Base-by-base conservation (phyloP, 495 filamentous ascomycete genomes). In the Xylaria palmicola region DNA sequence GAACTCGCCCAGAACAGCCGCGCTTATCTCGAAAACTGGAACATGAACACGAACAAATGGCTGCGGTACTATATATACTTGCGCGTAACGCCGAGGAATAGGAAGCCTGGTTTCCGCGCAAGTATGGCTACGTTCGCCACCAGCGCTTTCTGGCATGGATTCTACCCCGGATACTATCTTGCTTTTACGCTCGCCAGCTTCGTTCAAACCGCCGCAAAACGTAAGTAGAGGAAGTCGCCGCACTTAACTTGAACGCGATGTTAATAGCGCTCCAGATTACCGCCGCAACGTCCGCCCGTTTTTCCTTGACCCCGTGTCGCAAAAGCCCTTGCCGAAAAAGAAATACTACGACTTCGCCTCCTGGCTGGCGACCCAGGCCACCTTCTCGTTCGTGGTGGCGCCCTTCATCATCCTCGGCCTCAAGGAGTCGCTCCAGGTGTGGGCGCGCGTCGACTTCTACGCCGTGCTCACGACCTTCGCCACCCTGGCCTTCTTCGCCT, bases 11-110 rank as follows among this genome's bases (percentile, higher is more conserved):
- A 97, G 74, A 98, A 98, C 71, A 88, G 89, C 13, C 85, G 91
- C 44, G 92, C 83, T 4, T 98, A 92, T 64, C 80, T 98, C 9
- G 93, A 88, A 49, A 87, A 81, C 69, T 98, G 94, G 94, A 98
- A 98, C 75, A 94, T 95, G 80, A 98, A 98, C 74, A 98, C 94
- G 17, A 98, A 97, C 73, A 86, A 90, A 66, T 98, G 94, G 94
- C 77, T 98, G 57, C 86, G 93, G 36, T 96, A 98, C 71, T 98
- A 96, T 69, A 80, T 98, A 62, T 98, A 98, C 70, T 80, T 98
- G 40, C 88, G 94, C 17, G 95, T 98, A 2, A 98, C 94, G 4
- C 94, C 94, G 3, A 89, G 89, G 64, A 94, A 94, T 51, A 94
- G 90, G 81, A 98, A 98, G 71, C 94, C 94, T 8, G 94, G 94